Base-by-base conservation (phyloP, 768 basidiomycete species). In the Heimioporus sp. region DNA sequence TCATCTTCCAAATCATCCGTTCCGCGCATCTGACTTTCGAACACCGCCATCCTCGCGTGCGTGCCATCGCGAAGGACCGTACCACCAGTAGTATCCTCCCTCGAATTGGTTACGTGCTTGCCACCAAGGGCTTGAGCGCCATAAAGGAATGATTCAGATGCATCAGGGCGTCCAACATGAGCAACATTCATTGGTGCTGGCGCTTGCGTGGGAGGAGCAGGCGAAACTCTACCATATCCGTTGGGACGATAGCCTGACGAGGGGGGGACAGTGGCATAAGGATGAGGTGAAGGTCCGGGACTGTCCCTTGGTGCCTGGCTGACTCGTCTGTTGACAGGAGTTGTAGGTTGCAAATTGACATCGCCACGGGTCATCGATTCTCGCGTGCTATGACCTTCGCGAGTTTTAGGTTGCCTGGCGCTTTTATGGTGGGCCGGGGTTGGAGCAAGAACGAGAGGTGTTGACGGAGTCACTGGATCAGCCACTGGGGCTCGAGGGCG, bases 101-200 rank as follows among this genome's bases (percentile, higher is more conserved):
- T 73, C 12, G 80, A 81, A 43, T 71, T 73, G 13, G 78, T 73
- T 40, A 73, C 73, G 58, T 73, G 75, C 66, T 82, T 85, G 49
- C 73, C 77, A 9, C 65, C 68, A 47, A 74, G 75, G 10, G 58
- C 65, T 55, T 80, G 83, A 38, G 62, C 64, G 40, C 79, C 80
- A 58, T 88, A 89, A 62, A 86, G 63, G 73, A 84, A 85, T 28
- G 86, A 82, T 50, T 89, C 88, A 7, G 86, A 82, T 28, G 77
- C 77, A 47, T 82, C 83, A 51, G 76, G 66, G 46, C 76, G 77
- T 45, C 72, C 69, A 34, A 66, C 75, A 55, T 71, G 76, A 17
- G 49, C 61, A 30, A 73, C 72, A 54, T 73, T 76, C 51, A 69
- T 64, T 21, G 71, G 64, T 43, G 67, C 57, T 64, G 73, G 56